These are phyloP conservation scores for Boechera retrofracta DNA, from an alignment of 345 rosid genomes.

Conservation along the genomic window DNA sequence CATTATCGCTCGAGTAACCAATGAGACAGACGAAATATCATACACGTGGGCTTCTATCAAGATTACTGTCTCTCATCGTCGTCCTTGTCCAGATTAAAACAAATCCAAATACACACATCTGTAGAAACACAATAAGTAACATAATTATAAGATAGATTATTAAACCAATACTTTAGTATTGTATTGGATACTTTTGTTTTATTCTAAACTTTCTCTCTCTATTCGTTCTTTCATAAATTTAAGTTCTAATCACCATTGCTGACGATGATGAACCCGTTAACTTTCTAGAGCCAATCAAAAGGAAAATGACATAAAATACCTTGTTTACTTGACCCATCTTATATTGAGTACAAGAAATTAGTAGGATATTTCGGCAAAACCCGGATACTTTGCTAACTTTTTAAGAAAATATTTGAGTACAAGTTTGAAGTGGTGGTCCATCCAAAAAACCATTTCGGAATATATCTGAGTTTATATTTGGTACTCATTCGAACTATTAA, in stretches of 20 bases:
- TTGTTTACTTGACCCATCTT: constrained; percentile 24
- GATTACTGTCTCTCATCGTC: constrained; percentile 28
- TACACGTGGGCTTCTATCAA: constrained; percentile 37
- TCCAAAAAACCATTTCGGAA: constrained; percentile 14
- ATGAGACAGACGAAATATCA: constrained; percentile 14
- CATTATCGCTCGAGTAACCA: constrained; percentile 26
- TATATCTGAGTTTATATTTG: constrained; percentile 5
- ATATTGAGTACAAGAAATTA: not conserved
- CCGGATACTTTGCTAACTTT: not conserved
- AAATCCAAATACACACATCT: constrained; percentile 2
- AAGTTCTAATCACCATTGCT: constrained; percentile 25
- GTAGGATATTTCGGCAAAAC: not conserved
- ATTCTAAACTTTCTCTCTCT: constrained; percentile 36
- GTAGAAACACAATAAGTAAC: constrained; percentile 13
- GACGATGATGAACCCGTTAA: constrained; percentile 14
- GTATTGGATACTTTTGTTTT: constrained; percentile 40
- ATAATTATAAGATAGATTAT: constrained; percentile 20
- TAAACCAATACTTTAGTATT: constrained; percentile 13
- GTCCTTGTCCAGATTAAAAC: constrained; percentile 10
- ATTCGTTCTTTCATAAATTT: constrained; percentile 36
- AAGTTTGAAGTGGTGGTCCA: constrained; percentile 37
- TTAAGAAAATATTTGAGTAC: not conserved
- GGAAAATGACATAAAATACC: not conserved
- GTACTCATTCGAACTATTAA: constrained; percentile 14
- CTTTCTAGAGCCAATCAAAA: constrained; percentile 34